A percentile compares a stretch with the other conserved stretches of the same genome.
Conservation (phyloP, 2,329 filamentous ascomycete genomes). For the Talaromyces sp. region DNA sequence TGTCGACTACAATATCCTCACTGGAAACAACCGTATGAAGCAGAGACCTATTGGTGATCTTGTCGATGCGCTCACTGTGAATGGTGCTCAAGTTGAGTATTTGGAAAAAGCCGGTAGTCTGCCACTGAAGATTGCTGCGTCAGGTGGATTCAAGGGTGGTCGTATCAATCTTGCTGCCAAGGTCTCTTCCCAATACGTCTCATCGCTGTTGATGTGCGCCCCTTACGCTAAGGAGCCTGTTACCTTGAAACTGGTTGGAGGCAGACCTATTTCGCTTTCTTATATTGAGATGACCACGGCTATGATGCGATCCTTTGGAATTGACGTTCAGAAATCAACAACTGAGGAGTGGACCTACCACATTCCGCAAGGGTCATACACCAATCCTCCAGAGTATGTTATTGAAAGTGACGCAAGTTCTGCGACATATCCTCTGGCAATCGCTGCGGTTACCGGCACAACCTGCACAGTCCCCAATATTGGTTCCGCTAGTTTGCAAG, state of each 20-base stretch:
- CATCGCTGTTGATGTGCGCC: conserved; percentile 92
- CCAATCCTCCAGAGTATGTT: conserved; percentile 79
- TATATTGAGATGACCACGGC: conserved; percentile 99
- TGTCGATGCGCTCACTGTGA: conserved; percentile 81
- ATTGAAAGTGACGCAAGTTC: conserved; percentile 98
- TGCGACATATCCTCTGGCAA: conserved; percentile 89
- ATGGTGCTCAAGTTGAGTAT: conserved; percentile 85
- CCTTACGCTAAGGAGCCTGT: conserved; percentile 95
- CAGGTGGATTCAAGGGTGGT: conserved; percentile 78
- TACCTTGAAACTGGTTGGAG: conserved; percentile 84
- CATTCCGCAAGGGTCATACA: conserved; percentile 80
- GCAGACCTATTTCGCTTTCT: conserved; percentile 91
- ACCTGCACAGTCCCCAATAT: conserved; percentile 97
- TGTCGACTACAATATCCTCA: conserved; percentile 71
- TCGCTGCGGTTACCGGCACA: conserved; percentile 92
- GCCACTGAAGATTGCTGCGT: conserved; percentile 77
- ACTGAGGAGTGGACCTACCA: conserved; percentile 88
- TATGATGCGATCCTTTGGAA: conserved; percentile 94
- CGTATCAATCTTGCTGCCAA: conserved; percentile 89
- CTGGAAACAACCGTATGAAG: conserved; percentile 95
- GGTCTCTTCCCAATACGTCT: conserved; percentile 98
- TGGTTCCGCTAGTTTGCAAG: conserved; percentile 84
- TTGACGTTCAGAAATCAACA: conserved; percentile 71
- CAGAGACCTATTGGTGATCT: conserved; percentile 88
- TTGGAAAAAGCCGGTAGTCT: conserved; percentile 79